Percentiles rank a stretch among this genome's conserved stretches.
Evolutionary conservation across 1,284 basidiomycete genomes (phyloP).

Genomic region (Rhodotorula sp.): DNA sequence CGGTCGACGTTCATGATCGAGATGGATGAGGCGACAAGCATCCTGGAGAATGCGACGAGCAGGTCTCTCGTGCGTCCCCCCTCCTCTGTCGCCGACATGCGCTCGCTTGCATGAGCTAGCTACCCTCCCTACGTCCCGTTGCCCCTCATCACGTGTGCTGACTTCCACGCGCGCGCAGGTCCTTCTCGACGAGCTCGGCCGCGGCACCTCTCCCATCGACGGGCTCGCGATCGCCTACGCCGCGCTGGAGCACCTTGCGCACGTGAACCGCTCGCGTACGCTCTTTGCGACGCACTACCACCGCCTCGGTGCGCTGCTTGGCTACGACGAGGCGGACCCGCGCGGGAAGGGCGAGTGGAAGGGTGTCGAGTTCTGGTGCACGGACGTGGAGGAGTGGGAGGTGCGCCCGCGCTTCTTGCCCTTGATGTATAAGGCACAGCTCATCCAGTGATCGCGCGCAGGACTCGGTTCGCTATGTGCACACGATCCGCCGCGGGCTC

Average conservation of each 20-base stretch:
- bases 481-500: slow-evolving; percentile 76
- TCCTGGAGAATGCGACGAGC: slow-evolving; percentile 70
- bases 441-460: slow-evolving; percentile 42
- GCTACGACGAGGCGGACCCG: slow-evolving; percentile 55
- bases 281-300: slow-evolving; percentile 98
- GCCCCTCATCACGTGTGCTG: background rate
- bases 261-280: slow-evolving; percentile 73
- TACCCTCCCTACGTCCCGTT: too few species aligned
- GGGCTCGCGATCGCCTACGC: slow-evolving; percentile 93
- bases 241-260: slow-evolving; percentile 76
- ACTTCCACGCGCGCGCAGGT: slow-evolving; percentile 59
- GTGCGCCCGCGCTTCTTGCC: slow-evolving; percentile 51
- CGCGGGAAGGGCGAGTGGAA: slow-evolving; percentile 41
- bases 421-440: background rate
- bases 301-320: slow-evolving; percentile 76
- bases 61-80: slow-evolving; percentile 66
- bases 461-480: slow-evolving; percentile 77
- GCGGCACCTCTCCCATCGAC: slow-evolving; percentile 89
- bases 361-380: slow-evolving; percentile 81
- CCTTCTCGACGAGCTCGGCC: slow-evolving; percentile 96
- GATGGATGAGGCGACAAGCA: slow-evolving; percentile 56
- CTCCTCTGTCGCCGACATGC: background rate
- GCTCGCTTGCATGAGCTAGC: background rate
- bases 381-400: slow-evolving; percentile 73
- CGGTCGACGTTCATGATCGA: slow-evolving; percentile 60